Percentiles rank a stretch among this genome's conserved stretches.
Evolutionary conservation across 305 asterid species (phyloP).

Genomic region (Fraxinus sp.): DNA sequence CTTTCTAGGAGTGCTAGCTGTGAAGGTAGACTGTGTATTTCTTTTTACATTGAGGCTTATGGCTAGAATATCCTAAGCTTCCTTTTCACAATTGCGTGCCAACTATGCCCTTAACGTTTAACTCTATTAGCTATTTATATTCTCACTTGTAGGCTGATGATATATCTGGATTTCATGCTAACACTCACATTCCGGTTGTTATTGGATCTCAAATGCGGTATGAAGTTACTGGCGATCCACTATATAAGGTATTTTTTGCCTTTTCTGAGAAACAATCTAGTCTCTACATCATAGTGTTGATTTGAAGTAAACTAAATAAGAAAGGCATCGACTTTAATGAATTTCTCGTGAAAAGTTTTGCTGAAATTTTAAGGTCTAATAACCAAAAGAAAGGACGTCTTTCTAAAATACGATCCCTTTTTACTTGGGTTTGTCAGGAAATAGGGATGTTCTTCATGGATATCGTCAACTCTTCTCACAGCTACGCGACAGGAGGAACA

Average conservation of each 20-base stretch:
- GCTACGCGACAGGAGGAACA: conserved; percentile 96
- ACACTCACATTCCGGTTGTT: conserved; percentile 88
- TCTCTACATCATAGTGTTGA: background rate
- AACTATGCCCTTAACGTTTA: background rate
- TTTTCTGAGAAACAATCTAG: background rate
- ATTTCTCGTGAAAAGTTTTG: background rate
- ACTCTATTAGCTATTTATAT: background rate
- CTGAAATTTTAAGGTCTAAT: background rate
- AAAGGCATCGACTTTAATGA: background rate
- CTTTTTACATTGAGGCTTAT: background rate
- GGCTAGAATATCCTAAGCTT: background rate
- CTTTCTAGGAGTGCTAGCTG: conserved; percentile 75
- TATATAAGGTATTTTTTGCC: conserved; percentile 53
- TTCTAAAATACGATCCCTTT: conserved; percentile 2
- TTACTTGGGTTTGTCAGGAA: conserved; percentile 46
- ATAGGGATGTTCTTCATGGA: conserved; percentile 83
- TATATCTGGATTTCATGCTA: conserved; percentile 71
- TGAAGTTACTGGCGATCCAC: conserved; percentile 79
- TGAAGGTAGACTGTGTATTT: conserved; percentile 49
- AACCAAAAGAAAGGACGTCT: background rate
- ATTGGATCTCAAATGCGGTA: conserved; percentile 91
- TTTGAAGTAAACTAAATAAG: background rate
- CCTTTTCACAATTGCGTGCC: background rate
- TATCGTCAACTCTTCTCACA: conserved; percentile 71
- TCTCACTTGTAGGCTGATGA: conserved; percentile 61